A percentile compares a stretch with the other conserved stretches of the same genome.
Conservation (phyloP, 208 protist species). For the Leishmania tropica region DNA sequence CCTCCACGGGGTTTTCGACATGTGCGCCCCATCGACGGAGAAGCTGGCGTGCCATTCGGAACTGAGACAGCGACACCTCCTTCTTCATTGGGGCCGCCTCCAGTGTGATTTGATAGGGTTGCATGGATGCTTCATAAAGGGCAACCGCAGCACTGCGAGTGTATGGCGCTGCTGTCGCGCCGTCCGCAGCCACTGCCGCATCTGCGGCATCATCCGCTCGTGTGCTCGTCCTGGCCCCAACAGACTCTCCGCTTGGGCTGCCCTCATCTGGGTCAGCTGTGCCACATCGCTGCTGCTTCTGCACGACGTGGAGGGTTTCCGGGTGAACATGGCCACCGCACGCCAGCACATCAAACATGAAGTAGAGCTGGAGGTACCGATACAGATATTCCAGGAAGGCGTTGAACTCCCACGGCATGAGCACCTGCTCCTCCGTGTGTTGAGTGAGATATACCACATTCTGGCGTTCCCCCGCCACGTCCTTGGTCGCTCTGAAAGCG, state of each 20-base stretch:
- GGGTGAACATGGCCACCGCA: slow-evolving; percentile 34
- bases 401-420: slow-evolving; percentile 49
- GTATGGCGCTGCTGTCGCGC: neutral
- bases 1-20: slow-evolving; percentile 38
- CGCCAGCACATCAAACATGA: slow-evolving; percentile 82
- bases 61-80: slow-evolving; percentile 41
- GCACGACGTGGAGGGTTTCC: slow-evolving; percentile 33
- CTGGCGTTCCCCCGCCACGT: slow-evolving; percentile 27
- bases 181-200: neutral
- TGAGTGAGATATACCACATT: slow-evolving; percentile 45
- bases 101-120: slow-evolving; percentile 33
- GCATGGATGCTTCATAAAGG: slow-evolving; percentile 27
- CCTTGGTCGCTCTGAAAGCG: slow-evolving; percentile 58
- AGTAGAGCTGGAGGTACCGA: slow-evolving; percentile 78
- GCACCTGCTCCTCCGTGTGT: slow-evolving; percentile 57
- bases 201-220: neutral
- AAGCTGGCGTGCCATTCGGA: slow-evolving; percentile 30
- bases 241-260: neutral
- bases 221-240: neutral
- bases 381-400: slow-evolving; percentile 68
- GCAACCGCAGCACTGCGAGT: slow-evolving; percentile 18
- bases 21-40: slow-evolving; percentile 57
- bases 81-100: slow-evolving; percentile 34
- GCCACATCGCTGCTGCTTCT: slow-evolving; percentile 28
- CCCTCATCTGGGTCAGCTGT: slow-evolving; percentile 1